Base-by-base conservation (phyloP, 2,329 filamentous ascomycete genomes). In the Aspergillus ochraceus region DNA sequence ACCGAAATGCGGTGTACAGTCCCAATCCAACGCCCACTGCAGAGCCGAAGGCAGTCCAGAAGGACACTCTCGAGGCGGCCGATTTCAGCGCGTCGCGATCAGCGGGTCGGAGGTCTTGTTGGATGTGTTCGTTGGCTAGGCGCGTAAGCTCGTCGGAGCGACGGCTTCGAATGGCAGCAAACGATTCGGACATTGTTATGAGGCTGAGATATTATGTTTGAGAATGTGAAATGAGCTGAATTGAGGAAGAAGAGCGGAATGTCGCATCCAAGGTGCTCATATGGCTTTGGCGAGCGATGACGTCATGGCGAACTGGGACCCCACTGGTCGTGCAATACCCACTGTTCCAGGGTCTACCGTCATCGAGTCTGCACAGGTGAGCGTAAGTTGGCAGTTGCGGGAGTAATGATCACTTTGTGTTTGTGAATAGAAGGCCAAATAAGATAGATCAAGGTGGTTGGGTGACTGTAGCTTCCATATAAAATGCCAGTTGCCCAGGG, bases 21-120 rank as follows among this genome's bases (percentile, higher is more conserved):
- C 86, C 86, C 0, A 90, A 76, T 0, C 83, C 83, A 2, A 90
- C 70, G 3, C 88, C 88, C 2, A 87, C 62, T 6, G 85, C 69
- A 1, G 86, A 87, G 36, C 87, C 88, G 59, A 89, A 66, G 4
- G 80, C 78, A 1, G 87, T 81, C 66, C 86, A 82, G 1, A 76
- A 79, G 9, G 80, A 79, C 29, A 89, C 80, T 58, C 82, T 85
- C 6, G 70, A 72, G 6, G 85, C 85, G 5, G 87, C 87, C 19
- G 73, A 78, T 49, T 80, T 77, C 19, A 90, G 77, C 0, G 79
- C 78, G 39, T 86, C 81, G 54, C 87, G 86, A 69, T 90, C 88
- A 26, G 80, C 78, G 52, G 83, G 74, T n/a, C 76, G 77, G 42
- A 87, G 79, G 66, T 88, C 84, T 60, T 86, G 79, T 64, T 87